These are phyloP conservation scores for Pleoardoris graminearum DNA, from an alignment of 2,329 filamentous ascomycete genomes.

Conservation along the genomic window DNA sequence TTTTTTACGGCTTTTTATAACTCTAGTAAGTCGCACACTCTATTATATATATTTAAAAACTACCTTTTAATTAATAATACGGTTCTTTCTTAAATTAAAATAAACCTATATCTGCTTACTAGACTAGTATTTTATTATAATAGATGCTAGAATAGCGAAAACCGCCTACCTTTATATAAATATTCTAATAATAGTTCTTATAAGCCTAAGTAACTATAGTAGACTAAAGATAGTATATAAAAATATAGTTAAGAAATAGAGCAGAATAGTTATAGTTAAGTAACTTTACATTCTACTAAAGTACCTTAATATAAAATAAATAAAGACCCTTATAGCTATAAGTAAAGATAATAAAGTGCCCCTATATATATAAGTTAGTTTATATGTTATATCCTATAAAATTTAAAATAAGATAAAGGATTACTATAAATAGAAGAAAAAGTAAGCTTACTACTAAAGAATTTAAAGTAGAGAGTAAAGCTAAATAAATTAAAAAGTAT, in stretches of 20 bases:
- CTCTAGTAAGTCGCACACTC: constrained; percentile 62
- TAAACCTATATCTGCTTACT: not conserved
- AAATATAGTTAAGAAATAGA: not conserved
- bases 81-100: constrained; percentile 2
- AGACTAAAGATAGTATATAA: not conserved
- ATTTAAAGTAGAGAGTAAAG: no score
- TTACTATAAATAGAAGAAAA: no score
- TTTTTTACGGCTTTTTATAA: constrained; percentile 66
- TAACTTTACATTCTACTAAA: not conserved
- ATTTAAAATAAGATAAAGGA: no score
- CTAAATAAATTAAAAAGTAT: no score
- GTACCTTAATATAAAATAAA: not conserved
- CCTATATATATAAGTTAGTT: not conserved
- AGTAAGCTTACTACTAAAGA: no score
- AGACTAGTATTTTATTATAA: not conserved
- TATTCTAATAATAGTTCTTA: not conserved
- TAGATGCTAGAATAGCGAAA: not conserved
- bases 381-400: no score
- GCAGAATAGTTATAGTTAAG: not conserved
- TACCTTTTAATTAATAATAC: constrained; percentile 40
- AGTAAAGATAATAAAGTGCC: not conserved
- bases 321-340: not conserved
- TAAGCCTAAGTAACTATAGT: no score
- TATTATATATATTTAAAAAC: constrained; percentile 63
- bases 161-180: not conserved